Evolutionary conservation across 202 grass and related monocot genomes (phyloP), one percentile per base, ranked within the genome.

Genomic region (Cymbopogon flexuosus): DNA sequence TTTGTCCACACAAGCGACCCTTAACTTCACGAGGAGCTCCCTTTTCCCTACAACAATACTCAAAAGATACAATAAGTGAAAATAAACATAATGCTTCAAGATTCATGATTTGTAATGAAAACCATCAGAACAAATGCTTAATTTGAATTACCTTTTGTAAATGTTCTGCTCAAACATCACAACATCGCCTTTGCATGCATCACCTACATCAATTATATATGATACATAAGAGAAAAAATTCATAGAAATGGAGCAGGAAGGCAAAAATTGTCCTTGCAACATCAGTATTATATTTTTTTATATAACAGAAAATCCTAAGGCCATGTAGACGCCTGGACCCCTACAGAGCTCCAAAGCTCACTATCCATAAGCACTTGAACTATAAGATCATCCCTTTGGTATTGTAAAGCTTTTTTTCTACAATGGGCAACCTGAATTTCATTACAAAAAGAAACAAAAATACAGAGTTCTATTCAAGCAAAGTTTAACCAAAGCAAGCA

Each of bases 141-240:
- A 79, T 62, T 49, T 49, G 46, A 47, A 79, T 87, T 91, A 94
- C 86, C 83, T 91, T 63, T 62, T 86, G 80, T 89, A 91, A 47
- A 91, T 85, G 51, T 83, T 94, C 75, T 94, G 92, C 72, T 91
- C 86, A 83, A 94, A 94, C 59, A 94, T 80, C 63, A 94, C 92
- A 34, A 91, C 59, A 73, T 94, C 89, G 15, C 92, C 84, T 84
- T 80, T 87, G 86, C 92, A 94, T 76, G 89, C 78, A 85, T 94
- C 92, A 61, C 89, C 92, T 94, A 77, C 21, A 79, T 72, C 7
- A 64, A 23, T 64, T 22, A 78, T 65, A 8, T 23, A 41, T 11
- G 29, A 73, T 31, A 83, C 59, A 67, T 79, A 66, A 41, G 12
- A 14, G 76, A 57, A 5, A 73, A 37, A 72, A 81, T 7, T 81